phyloP scores from a whole-genome alignment of 805 yeast genomes.

The Barnettozyma vustinii region DNA sequence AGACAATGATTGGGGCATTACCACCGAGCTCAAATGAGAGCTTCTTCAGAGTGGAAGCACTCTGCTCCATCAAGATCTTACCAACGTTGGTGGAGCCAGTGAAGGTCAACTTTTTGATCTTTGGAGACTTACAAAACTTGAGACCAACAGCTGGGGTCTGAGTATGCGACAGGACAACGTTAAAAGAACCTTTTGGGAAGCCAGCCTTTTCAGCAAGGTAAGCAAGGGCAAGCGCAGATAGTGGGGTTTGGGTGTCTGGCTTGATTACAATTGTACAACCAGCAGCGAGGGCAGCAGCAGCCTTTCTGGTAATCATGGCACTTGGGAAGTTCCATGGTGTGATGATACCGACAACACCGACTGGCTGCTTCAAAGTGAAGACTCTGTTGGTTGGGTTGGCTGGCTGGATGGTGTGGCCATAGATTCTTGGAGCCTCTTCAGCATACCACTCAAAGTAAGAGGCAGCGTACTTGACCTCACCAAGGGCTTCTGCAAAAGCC shows the following conservation, averaged over 20 bases:
- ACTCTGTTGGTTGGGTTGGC: conserved; percentile 45
- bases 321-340: conserved; percentile 67
- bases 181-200: conserved; percentile 52
- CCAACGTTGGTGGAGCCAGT: conserved; percentile 65
- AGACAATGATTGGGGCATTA: conserved; percentile 59
- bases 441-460: conserved; percentile 88
- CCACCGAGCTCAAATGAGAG: conserved; percentile 63
- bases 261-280: conserved; percentile 58
- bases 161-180: conserved; percentile 44
- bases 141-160: conserved; percentile 50
- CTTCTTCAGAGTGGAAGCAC: conserved; percentile 53
- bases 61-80: conserved; percentile 51
- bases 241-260: conserved; percentile 59
- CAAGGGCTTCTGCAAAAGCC: conserved; percentile 45
- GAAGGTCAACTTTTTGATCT: conserved; percentile 52
- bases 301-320: conserved; percentile 63
- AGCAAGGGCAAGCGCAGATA: conserved; percentile 53
- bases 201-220: conserved; percentile 54
- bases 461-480: conserved; percentile 56
- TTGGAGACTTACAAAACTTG: conserved; percentile 41
- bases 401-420: conserved; percentile 55
- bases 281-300: conserved; percentile 60
- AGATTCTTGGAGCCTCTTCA: conserved; percentile 52
- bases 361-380: conserved; percentile 50
- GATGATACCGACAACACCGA: conserved; percentile 59